Conservation (phyloP, 2,329 filamentous ascomycete species). For the Fusarium sp. region DNA sequence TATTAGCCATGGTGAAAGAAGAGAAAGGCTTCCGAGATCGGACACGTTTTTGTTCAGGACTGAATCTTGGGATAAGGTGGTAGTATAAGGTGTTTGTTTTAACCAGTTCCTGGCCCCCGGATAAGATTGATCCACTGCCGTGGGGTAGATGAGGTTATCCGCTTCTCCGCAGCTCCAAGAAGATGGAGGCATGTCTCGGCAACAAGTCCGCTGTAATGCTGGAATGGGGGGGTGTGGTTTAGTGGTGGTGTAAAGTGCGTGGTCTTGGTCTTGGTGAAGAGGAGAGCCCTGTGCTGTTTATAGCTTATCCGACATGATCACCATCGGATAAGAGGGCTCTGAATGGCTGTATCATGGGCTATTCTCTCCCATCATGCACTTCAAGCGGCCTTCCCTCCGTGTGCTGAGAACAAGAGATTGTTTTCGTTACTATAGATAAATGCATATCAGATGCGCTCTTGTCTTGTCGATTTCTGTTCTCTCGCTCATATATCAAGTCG, state of each 20-base stretch:
- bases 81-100: slow-evolving; percentile 3
- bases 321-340: background rate
- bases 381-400: slow-evolving; percentile 30
- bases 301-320: slow-evolving; percentile 7
- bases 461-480: background rate
- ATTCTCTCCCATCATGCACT: background rate
- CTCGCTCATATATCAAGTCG: slow-evolving; percentile 12
- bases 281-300: background rate
- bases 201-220: slow-evolving; percentile 26
- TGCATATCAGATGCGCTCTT: background rate
- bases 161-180: slow-evolving; percentile 24
- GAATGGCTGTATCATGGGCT: background rate
- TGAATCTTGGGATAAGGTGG: background rate
- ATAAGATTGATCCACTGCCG: slow-evolving; percentile 29
- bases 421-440: slow-evolving; percentile 5
- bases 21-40: background rate
- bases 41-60: background rate
- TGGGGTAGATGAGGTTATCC: slow-evolving; percentile 25
- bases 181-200: slow-evolving; percentile 35
- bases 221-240: background rate
- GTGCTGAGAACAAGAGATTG: slow-evolving; percentile 7
- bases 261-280: too few relatives aligned
- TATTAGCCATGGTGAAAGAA: slow-evolving; percentile 22
- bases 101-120: background rate
- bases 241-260: background rate